Base-by-base conservation (phyloP, 164 flowering plant species). In the Taxillus chinensis region DNA sequence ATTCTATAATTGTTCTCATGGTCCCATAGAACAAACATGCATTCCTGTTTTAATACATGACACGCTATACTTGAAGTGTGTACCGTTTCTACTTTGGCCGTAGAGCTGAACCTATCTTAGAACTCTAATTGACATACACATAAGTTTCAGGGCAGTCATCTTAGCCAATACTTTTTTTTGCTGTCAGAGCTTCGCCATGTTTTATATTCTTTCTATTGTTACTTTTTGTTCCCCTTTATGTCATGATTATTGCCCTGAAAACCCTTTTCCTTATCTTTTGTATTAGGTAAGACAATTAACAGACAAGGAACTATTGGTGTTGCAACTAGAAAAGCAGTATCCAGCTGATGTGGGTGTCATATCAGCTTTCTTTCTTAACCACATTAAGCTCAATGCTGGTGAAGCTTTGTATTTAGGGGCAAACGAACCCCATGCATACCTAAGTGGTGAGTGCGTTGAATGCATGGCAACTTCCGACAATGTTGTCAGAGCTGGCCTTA, bases 381-480 rank as follows among this genome's bases (percentile, higher is more conserved):
- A 82, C 57, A 80, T 95, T 63, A 87, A 79, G 71, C 88, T 95
- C 45, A 78, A 82, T 2, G 90, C 96, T 6, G 97, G 95, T 48
- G 95, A 95, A 75, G 99, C 96, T 45, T 66, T 95, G 63, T 85
- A 78, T 68, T 71, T 93, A 39, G 96, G 86, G 45, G 86, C 97
- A 67, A 89, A 93, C 64, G 99, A 90, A 71, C 96, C 91, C 15
- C 97, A 95, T 74, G 97, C 99, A 14, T 95, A 91, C 67, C 41
- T 95, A 39, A 67, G 38, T 53, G 97, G 99, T 14, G 97, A 93
- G 6, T 90, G 97, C 67, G 62, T 90, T 5, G 99, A 93, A 63
- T 86, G 92, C 75, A 93, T 90, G 97, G 98, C 97, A 42, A 80
- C 98, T 45, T 90, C 98, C 38, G 96, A 93, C 77, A 93, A 93